These are phyloP conservation scores for Suillus alpinus DNA, from an alignment of 768 basidiomycete species.

Conservation along the genomic window DNA sequence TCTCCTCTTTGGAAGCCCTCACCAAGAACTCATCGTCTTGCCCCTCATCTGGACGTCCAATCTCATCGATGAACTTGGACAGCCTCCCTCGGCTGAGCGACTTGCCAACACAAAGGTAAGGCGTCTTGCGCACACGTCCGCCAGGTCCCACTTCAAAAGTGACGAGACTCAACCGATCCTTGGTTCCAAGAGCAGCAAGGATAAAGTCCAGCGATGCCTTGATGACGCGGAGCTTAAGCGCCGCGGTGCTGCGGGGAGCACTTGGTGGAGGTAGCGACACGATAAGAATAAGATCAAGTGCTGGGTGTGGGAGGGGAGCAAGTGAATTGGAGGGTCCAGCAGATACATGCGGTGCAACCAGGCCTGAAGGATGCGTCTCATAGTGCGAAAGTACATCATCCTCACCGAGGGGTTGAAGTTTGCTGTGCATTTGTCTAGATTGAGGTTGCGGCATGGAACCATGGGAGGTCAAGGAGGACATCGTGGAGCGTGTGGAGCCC, in stretches of 20 bases:
- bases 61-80: slow-evolving; percentile 74
- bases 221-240: slow-evolving; percentile 87
- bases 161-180: slow-evolving; percentile 85
- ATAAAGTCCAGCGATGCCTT: slow-evolving; percentile 85
- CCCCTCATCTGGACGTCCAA: slow-evolving; percentile 42
- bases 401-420: slow-evolving; percentile 67
- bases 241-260: slow-evolving; percentile 72
- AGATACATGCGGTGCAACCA: slow-evolving; percentile 71
- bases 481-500: slow-evolving; percentile 61
- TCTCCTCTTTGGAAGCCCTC: slow-evolving; percentile 81
- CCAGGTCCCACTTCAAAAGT: slow-evolving; percentile 88
- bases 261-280: slow-evolving; percentile 78
- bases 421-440: slow-evolving; percentile 35
- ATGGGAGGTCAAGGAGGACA: slow-evolving; percentile 74
- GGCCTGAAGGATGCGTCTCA: slow-evolving; percentile 44
- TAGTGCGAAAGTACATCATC: slow-evolving; percentile 65
- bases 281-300: slow-evolving; percentile 90
- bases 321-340: slow-evolving; percentile 78
- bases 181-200: slow-evolving; percentile 68
- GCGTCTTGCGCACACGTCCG: slow-evolving; percentile 87
- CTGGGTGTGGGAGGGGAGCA: slow-evolving; percentile 77
- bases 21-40: slow-evolving; percentile 64
- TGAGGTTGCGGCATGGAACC: slow-evolving; percentile 47
- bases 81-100: slow-evolving; percentile 67
- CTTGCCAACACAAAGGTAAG: slow-evolving; percentile 77